Evolutionary conservation across 2,329 filamentous ascomycete genomes (phyloP).

Genomic region (Aspergillus sp.): DNA sequence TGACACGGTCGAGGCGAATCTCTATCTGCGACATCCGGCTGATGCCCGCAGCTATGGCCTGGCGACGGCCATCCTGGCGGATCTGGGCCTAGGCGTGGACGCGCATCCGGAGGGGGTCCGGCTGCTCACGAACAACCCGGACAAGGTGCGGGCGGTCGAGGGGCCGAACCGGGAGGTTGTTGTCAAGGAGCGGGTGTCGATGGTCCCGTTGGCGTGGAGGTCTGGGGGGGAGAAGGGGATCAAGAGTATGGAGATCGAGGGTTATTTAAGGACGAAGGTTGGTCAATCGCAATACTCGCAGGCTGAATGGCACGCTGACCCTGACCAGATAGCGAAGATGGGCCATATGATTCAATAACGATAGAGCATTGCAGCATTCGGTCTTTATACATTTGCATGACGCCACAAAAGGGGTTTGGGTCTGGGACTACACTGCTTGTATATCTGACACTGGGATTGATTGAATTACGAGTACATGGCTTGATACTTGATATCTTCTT

Average conservation of each 20-base stretch:
- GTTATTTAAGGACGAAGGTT: conserved; percentile 91
- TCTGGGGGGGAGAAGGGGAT: conserved; percentile 69
- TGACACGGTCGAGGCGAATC: conserved; percentile 95
- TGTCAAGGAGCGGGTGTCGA: conserved; percentile 82
- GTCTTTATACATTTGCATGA: conserved; percentile 1
- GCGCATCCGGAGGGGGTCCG: conserved; percentile 54
- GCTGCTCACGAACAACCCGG: conserved; percentile 90
- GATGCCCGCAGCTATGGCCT: conserved; percentile 91
- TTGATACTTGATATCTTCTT: too few relatives aligned
- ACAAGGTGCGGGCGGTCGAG: conserved; percentile 91
- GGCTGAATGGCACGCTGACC: conserved; percentile 1
- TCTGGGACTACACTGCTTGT: too few relatives aligned
- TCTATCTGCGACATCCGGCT: conserved; percentile 81
- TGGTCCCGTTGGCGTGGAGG: conserved; percentile 92
- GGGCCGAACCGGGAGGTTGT: conserved; percentile 79
- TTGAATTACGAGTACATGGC: too few relatives aligned
- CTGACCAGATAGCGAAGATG: conserved; percentile 69
- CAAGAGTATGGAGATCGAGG: conserved; percentile 78
- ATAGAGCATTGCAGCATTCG: not conserved
- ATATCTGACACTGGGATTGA: too few relatives aligned
- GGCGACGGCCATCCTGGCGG: conserved; percentile 87
- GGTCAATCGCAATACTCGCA: conserved; percentile 19
- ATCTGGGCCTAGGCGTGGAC: conserved; percentile 64
- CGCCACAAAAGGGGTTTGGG: conserved; percentile 1
- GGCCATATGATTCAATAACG: conserved; percentile 57